Conservation (phyloP, 1,284 basidiomycete genomes). For the Veloboletus limbatus region DNA sequence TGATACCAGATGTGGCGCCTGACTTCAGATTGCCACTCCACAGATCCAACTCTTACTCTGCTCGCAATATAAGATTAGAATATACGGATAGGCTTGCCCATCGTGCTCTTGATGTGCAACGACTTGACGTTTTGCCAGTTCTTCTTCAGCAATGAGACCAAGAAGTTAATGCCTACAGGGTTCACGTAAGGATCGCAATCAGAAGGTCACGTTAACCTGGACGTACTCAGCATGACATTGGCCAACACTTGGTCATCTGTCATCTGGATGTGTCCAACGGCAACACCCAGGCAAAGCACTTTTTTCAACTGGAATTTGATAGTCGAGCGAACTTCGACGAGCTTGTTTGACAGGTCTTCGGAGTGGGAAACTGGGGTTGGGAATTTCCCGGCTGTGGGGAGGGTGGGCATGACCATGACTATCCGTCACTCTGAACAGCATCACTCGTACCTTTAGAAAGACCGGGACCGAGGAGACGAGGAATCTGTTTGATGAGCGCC, state of each 20-base stretch:
- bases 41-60: conserved; percentile 12
- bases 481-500: conserved; percentile 99
- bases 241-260: conserved; percentile 94
- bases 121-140: conserved; percentile 99
- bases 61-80: conserved; percentile 60
- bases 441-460: conserved; percentile 83
- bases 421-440: too few species aligned
- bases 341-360: conserved; percentile 92
- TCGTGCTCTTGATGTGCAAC: conserved; percentile 97
- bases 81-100: conserved; percentile 97
- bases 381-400: conserved; percentile 89
- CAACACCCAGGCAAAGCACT: conserved; percentile 98
- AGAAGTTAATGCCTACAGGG: conserved; percentile 92
- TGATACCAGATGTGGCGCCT: conserved; percentile 36
- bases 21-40: conserved; percentile 15
- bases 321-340: conserved; percentile 95
- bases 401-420: conserved; percentile 1
- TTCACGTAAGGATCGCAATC: conserved; percentile 5
- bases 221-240: conserved; percentile 94
- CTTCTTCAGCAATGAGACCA: conserved; percentile 99
- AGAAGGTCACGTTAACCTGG: neutral
- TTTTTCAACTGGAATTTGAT: conserved; percentile 99
- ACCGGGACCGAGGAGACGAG: conserved; percentile 99
- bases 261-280: conserved; percentile 98
- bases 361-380: conserved; percentile 93